Conservation (phyloP, 139 green algal genomes). For the Chlorella sorokiniana region DNA sequence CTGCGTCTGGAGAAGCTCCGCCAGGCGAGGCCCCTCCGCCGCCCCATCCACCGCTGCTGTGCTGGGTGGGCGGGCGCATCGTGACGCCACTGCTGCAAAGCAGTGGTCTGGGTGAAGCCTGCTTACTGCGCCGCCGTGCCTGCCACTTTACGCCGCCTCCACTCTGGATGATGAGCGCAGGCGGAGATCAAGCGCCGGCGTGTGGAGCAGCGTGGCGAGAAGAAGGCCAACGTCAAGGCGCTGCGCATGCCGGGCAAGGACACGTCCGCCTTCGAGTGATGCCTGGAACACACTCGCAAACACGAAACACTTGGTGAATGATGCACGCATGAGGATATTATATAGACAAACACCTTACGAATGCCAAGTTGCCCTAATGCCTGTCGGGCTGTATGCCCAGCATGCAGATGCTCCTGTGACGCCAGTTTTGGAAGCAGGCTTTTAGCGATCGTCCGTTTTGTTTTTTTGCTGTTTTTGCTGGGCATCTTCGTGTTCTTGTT, state of each 20-base stretch:
- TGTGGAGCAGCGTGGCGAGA: background rate
- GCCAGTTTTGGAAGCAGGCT: no score
- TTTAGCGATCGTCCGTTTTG: no score
- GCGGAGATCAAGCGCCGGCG: conserved; percentile 43
- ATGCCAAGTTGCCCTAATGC: no score
- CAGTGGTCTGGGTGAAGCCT: background rate
- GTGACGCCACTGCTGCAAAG: background rate
- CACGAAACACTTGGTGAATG: background rate
- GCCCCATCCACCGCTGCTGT: no score
- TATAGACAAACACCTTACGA: no score
- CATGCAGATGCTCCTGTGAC: no score
- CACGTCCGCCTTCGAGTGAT: conserved; percentile 34
- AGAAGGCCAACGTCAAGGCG: conserved; percentile 3
- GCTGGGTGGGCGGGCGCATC: background rate
- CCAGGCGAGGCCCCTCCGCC: conserved; percentile 16
- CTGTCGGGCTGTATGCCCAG: no score
- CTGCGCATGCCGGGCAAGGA: conserved; percentile 45
- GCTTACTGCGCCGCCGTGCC: no score
- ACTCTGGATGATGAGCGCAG: conserved; percentile 17
- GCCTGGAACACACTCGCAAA: background rate
- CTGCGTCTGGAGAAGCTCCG: conserved; percentile 70
- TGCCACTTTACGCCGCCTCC: no score
- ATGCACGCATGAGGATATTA: background rate
- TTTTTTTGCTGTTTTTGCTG: no score
- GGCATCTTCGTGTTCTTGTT: no score